A percentile compares a stretch with the other conserved stretches of the same genome.
Conservation (phyloP, 2,329 filamentous ascomycete species). For the Fusarium buharicum region DNA sequence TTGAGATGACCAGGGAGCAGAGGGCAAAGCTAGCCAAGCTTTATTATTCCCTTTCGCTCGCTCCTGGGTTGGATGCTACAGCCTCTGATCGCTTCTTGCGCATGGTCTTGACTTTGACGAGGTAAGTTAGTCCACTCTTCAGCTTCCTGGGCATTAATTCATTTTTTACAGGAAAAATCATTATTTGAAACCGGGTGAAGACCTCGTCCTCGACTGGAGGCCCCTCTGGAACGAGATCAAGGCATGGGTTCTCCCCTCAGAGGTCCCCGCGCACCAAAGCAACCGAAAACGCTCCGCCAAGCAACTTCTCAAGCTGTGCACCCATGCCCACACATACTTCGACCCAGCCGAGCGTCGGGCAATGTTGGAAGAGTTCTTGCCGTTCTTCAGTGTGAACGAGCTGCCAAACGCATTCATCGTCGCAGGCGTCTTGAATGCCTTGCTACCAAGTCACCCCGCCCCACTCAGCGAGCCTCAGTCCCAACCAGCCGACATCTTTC, state of each 20-base stretch:
- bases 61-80: conserved; percentile 84
- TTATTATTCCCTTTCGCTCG: conserved; percentile 92
- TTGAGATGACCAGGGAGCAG: conserved; percentile 88
- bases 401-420: conserved; percentile 93
- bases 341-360: conserved; percentile 85
- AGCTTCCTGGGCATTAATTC: conserved; percentile 21
- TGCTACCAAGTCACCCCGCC: conserved; percentile 85
- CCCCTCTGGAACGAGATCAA: conserved; percentile 95
- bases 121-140: conserved; percentile 65
- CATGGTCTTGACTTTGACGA: conserved; percentile 97
- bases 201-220: conserved; percentile 92
- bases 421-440: conserved; percentile 83
- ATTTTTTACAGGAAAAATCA: conserved; percentile 79
- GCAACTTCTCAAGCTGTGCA: conserved; percentile 85
- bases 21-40: conserved; percentile 86
- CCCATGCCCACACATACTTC: conserved; percentile 91
- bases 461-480: conserved; percentile 77
- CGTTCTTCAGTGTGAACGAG: conserved; percentile 93
- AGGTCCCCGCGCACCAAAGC: conserved; percentile 74
- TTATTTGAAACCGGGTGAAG: conserved; percentile 89
- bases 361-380: conserved; percentile 83
- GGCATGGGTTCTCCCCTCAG: conserved; percentile 85
- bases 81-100: conserved; percentile 91
- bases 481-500: conserved; percentile 88
- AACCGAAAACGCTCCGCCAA: conserved; percentile 67